Evolutionary conservation across 2,329 filamentous ascomycete species (phyloP).

Genomic region (Diaporthe australafricana): DNA sequence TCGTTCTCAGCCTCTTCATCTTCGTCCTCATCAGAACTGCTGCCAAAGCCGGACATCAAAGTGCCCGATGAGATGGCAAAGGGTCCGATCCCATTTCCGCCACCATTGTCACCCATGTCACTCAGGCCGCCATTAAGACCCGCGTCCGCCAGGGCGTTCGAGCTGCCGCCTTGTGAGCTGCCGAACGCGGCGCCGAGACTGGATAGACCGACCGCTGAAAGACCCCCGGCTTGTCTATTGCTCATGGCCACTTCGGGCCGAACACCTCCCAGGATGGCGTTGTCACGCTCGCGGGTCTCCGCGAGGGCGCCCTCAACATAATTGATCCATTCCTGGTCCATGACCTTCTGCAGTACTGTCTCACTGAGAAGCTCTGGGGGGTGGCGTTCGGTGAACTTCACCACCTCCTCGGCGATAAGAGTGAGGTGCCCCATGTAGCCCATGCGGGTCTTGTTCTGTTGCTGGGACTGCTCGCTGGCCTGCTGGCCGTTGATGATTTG

Average conservation of each 20-base stretch:
- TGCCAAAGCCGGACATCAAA: conserved; percentile 90
- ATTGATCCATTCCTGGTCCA: conserved; percentile 90
- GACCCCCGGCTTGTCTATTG: conserved; percentile 71
- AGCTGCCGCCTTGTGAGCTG: conserved; percentile 43
- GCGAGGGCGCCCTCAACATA: conserved; percentile 95
- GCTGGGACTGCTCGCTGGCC: conserved; percentile 87
- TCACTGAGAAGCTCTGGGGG: conserved; percentile 88
- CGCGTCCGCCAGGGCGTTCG: conserved; percentile 81
- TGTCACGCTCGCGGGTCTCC: conserved; percentile 94
- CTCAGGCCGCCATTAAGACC: conserved; percentile 79
- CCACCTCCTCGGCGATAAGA: conserved; percentile 96
- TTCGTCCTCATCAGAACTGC: conserved; percentile 95
- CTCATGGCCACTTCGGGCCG: conserved; percentile 90
- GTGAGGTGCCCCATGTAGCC: conserved; percentile 99
- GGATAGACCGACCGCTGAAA: conserved; percentile 62
- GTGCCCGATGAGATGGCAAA: conserved; percentile 81
- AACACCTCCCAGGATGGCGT: conserved; percentile 96
- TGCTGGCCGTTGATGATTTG: conserved; percentile 92
- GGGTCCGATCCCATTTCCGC: conserved; percentile 74
- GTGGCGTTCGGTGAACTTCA: conserved; percentile 97
- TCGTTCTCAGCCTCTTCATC: conserved; percentile 91
- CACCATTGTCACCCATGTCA: conserved; percentile 72
- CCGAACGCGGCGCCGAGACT: conserved; percentile 54
- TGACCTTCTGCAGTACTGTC: conserved; percentile 86
- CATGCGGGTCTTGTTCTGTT: conserved; percentile 86